These are phyloP conservation scores for Panicum virgatum DNA, from an alignment of 202 grass and related monocot genomes.

Conservation along the genomic window DNA sequence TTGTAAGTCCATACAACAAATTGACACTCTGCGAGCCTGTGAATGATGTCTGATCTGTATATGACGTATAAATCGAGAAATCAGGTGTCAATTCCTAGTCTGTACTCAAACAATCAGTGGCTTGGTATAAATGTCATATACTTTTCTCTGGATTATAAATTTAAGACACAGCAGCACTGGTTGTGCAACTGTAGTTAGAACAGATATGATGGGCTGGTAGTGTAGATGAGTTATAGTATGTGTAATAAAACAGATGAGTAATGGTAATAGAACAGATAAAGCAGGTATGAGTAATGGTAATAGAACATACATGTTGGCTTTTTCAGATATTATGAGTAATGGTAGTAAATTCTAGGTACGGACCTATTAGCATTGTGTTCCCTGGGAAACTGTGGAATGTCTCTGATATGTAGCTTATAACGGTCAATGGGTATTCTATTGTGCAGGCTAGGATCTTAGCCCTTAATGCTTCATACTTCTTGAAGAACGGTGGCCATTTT, in stretches of 20 bases:
- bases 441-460: constrained; percentile 93
- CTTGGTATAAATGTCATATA: too few relatives aligned
- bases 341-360: too few relatives aligned
- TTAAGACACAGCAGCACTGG: too few relatives aligned
- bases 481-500: constrained; percentile 97
- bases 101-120: too few relatives aligned
- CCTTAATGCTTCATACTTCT: constrained; percentile 86
- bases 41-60: not conserved
- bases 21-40: not conserved
- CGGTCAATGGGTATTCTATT: not conserved
- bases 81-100: not conserved
- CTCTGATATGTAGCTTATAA: not conserved
- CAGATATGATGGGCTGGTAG: not conserved
- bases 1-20: not conserved
- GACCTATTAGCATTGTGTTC: not conserved
- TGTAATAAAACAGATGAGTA: too few relatives aligned
- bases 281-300: too few relatives aligned
- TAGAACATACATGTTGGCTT: too few relatives aligned
- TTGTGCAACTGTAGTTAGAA: not conserved
- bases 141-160: too few relatives aligned
- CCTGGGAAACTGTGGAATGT: not conserved
- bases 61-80: not conserved
- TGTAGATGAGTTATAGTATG: too few relatives aligned
- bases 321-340: not conserved
- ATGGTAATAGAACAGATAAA: too few relatives aligned